A percentile compares a stretch with the other conserved stretches of the same genome.
Conservation (phyloP, 352 stramenopile species). For the Globisporangium polare region DNA sequence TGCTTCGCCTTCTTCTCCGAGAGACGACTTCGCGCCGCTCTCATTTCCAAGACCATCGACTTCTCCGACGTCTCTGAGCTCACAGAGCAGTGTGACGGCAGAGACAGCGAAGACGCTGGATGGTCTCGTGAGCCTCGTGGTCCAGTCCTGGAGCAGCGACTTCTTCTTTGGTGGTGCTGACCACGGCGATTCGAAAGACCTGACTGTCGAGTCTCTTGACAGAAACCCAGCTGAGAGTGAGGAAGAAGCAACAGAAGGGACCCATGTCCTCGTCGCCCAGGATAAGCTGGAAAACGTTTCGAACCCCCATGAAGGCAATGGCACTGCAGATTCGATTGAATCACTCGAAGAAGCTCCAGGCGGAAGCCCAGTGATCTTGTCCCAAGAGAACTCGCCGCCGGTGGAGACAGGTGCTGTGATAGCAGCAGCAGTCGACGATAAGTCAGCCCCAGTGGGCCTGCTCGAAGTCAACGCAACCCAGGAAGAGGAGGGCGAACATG, state of each 20-base stretch:
- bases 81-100: conserved; percentile 6
- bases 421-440: not conserved
- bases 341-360: not conserved
- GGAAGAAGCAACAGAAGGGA: too few relatives aligned
- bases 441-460: not conserved
- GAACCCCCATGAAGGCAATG: not conserved
- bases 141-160: conserved; percentile 16
- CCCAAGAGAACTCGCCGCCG: not conserved
- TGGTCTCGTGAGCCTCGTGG: conserved; percentile 18
- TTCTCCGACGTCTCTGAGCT: conserved; percentile 1
- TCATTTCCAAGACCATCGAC: not conserved
- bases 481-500: not conserved
- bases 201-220: not conserved
- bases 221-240: not conserved
- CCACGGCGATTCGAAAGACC: not conserved
- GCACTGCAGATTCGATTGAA: too few relatives aligned
- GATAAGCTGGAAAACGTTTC: too few relatives aligned
- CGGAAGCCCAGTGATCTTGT: too few relatives aligned
- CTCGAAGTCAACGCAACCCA: not conserved
- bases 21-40: not conserved
- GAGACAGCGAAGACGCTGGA: conserved; percentile 16
- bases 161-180: conserved; percentile 4
- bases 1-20: not conserved
- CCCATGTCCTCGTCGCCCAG: too few relatives aligned
- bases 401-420: not conserved